Evolutionary conservation across 1,284 basidiomycete genomes (phyloP), one percentile per base, ranked within the genome.

Genomic region (Lentinula novae-zelandiae): DNA sequence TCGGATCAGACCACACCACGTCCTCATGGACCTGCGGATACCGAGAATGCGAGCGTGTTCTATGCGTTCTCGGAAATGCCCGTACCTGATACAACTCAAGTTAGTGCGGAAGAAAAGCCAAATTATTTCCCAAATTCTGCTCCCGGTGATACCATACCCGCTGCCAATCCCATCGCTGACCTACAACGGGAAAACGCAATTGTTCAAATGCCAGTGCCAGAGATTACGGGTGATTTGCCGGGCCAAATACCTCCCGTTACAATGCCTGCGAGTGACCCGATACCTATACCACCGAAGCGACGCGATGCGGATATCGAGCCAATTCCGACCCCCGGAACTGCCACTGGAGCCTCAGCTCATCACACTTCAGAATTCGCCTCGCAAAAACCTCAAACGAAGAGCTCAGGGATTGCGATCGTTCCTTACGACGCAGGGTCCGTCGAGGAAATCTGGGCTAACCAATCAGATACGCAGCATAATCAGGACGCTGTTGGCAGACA

Each of bases 1-100:
- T 49, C 38, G 38, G 49, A 51, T 20, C 53, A 56, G 5, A 52
- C 53, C 15, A 61, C 60, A 34, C 60, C 60, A 12, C 54, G 60
- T n/a, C 60, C 60, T 40, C 48, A 56, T 48, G 59, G 53, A 12
- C 53, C 59, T 9, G 53, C 52, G 22, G 38, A 56, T 20, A 51
- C 48, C 31, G 48, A 60, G 58, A 54, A 54, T 49, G 58, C 52
- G 5, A 54, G 27, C 33, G 58, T 60, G 1, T 60, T 49, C n/a
- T 49, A 39, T 15, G 34, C 42, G 6, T 54, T 55, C 36, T 38
- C 48, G 20, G 54, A 55, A 20, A n/a, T 53, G 44, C 57, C 49
- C 40, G 33, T 15, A 20, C 53, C 48, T 3, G 34, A 52, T n/a
- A 17, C 58, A 9, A 31, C 13, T 33, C 40, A 15, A 34, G 22